Evolutionary conservation across 1,139 yeast species (phyloP).

Genomic region (Suhomyces bokatorum): DNA sequence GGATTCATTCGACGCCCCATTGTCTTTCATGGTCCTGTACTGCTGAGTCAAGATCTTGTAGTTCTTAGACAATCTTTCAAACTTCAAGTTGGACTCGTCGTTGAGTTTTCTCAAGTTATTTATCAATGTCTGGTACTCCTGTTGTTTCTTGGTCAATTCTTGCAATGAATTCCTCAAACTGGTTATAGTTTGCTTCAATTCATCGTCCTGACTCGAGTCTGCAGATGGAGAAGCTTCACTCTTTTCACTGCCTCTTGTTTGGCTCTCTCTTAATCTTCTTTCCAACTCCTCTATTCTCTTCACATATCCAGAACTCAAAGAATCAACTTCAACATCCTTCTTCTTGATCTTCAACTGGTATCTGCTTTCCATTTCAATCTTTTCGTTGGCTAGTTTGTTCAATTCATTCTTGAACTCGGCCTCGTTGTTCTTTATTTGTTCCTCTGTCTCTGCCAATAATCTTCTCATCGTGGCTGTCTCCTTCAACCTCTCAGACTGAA

Average conservation of each 20-base stretch:
- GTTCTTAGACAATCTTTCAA: slow-evolving; percentile 65
- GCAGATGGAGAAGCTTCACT: slow-evolving; percentile 13
- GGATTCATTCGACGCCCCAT: slow-evolving; percentile 1
- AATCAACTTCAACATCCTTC: slow-evolving; percentile 52
- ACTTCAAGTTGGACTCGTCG: slow-evolving; percentile 66
- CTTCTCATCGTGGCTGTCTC: slow-evolving; percentile 76
- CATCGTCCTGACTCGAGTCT: slow-evolving; percentile 19
- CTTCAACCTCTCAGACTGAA: slow-evolving; percentile 75
- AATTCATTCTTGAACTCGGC: slow-evolving; percentile 33
- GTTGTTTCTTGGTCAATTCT: slow-evolving; percentile 48
- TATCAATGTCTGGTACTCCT: slow-evolving; percentile 60
- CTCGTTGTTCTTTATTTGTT: slow-evolving; percentile 49
- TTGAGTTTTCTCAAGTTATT: slow-evolving; percentile 58
- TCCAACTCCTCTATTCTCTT: slow-evolving; percentile 36
- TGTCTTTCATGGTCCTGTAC: slow-evolving; percentile 35
- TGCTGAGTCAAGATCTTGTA: slow-evolving; percentile 64
- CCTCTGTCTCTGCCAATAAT: slow-evolving; percentile 67
- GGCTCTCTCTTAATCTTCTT: slow-evolving; percentile 39
- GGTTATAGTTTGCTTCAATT: slow-evolving; percentile 35
- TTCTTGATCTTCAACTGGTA: slow-evolving; percentile 48
- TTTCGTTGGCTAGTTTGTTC: slow-evolving; percentile 52
- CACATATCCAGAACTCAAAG: slow-evolving; percentile 24
- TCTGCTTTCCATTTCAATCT: slow-evolving; percentile 56
- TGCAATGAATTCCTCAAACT: slow-evolving; percentile 56
- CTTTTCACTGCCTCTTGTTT: background rate